Percentiles rank a stretch among this genome's conserved stretches.
These are phyloP conservation scores for Eurotiales sp. DNA, from an alignment of 2,329 filamentous ascomycete genomes.

Conservation along the genomic window DNA sequence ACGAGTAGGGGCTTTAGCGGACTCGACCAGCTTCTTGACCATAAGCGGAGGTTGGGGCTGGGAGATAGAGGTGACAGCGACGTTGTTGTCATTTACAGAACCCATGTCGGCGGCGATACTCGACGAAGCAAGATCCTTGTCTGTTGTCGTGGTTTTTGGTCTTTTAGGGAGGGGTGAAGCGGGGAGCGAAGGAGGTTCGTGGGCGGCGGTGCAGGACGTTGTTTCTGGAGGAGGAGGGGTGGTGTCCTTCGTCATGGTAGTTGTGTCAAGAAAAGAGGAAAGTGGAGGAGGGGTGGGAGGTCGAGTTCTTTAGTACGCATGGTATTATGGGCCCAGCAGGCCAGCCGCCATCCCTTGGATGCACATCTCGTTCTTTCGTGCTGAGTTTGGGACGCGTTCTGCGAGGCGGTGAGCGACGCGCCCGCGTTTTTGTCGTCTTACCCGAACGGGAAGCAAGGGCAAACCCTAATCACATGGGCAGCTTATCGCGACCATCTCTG, in stretches of 20 bases:
- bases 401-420: slow-evolving; percentile 13
- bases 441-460: slow-evolving; percentile 7
- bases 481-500: not conserved
- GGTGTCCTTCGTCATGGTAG: slow-evolving; percentile 42
- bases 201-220: slow-evolving; percentile 27
- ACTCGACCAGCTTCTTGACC: slow-evolving; percentile 81
- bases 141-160: slow-evolving; percentile 64
- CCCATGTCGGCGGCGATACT: slow-evolving; percentile 22
- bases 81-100: slow-evolving; percentile 20
- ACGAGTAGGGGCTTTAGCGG: slow-evolving; percentile 78
- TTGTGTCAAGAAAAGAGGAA: not conserved
- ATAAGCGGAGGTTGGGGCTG: slow-evolving; percentile 64
- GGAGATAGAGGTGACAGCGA: slow-evolving; percentile 35
- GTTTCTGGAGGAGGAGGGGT: slow-evolving; percentile 34
- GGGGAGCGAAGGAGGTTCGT: slow-evolving; percentile 57
- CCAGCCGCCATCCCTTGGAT: slow-evolving; percentile 7
- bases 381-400: slow-evolving; percentile 14
- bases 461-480: slow-evolving; percentile 11
- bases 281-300: not conserved
- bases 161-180: slow-evolving; percentile 76
- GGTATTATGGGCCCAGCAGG: too few species aligned
- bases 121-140: slow-evolving; percentile 24
- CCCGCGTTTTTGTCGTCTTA: slow-evolving; percentile 6
- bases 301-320: not conserved
- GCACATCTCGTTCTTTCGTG: slow-evolving; percentile 1